Conservation (phyloP, 2,329 filamentous ascomycete genomes). For the Trichoderma hamatum region DNA sequence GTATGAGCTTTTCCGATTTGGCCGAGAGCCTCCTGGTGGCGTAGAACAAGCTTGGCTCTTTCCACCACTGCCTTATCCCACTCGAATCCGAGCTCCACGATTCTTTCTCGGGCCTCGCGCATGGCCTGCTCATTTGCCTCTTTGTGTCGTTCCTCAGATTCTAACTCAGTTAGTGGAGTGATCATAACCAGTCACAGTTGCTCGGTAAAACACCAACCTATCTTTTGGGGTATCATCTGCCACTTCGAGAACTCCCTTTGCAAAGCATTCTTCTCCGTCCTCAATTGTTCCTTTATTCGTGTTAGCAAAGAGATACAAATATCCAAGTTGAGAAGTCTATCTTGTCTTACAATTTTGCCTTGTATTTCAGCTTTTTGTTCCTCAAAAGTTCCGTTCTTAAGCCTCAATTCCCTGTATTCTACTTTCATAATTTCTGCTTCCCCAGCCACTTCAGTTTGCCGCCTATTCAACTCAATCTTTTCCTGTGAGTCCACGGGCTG, state of each 20-base stretch:
- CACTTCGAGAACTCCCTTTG: constrained; percentile 69
- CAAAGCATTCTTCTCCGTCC: constrained; percentile 65
- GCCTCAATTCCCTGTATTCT: constrained; percentile 41
- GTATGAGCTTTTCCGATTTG: constrained; percentile 64
- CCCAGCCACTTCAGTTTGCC: constrained; percentile 48
- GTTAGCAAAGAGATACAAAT: constrained; percentile 29
- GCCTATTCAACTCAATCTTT: constrained; percentile 62
- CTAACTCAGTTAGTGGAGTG: constrained; percentile 34
- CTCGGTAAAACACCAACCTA: constrained; percentile 55
- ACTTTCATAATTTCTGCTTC: constrained; percentile 42
- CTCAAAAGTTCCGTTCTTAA: constrained; percentile 47
- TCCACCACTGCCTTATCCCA: constrained; percentile 59
- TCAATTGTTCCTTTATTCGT: constrained; percentile 49
- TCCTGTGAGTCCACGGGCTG: constrained; percentile 71
- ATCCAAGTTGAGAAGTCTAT: background rate
- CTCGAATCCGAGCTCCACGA: constrained; percentile 55
- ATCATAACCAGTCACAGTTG: background rate
- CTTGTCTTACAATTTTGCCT: constrained; percentile 41
- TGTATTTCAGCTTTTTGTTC: constrained; percentile 48
- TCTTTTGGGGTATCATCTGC: constrained; percentile 69
- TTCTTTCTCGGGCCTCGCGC: constrained; percentile 40
- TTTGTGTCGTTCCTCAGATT: constrained; percentile 43
- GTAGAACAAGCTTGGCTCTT: constrained; percentile 58
- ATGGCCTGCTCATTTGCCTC: constrained; percentile 39
- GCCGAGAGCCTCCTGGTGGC: constrained; percentile 62